Percentiles rank a stretch among this genome's conserved stretches.
Conservation (phyloP, 495 filamentous ascomycete genomes). For the Recurvomyces mirabilis region DNA sequence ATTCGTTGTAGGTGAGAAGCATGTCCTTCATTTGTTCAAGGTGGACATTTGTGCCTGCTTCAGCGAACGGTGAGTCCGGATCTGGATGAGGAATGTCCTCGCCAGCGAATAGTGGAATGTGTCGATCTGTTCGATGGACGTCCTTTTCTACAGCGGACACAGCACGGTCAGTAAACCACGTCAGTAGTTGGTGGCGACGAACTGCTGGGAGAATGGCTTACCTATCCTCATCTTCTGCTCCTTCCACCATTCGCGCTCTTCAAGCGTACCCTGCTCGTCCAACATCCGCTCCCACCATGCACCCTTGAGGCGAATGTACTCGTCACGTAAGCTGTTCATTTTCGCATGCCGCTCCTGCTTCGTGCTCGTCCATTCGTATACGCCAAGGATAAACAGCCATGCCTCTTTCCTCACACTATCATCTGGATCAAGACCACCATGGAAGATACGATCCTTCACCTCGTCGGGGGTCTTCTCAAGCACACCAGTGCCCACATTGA, state of each 20-base stretch:
- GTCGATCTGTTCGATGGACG: conserved; percentile 91
- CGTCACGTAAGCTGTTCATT: conserved; percentile 76
- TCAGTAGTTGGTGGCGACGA: conserved; percentile 12
- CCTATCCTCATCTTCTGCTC: conserved; percentile 90
- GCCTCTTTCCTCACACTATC: conserved; percentile 91
- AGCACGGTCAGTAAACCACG: conserved; percentile 35
- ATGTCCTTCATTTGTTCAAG: conserved; percentile 98
- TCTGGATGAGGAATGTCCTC: conserved; percentile 98
- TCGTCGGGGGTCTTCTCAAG: conserved; percentile 74
- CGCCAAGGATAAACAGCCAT: conserved; percentile 87
- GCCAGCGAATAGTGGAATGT: conserved; percentile 82
- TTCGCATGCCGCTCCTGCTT: conserved; percentile 67
- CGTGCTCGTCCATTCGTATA: conserved; percentile 83
- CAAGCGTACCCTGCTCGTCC: conserved; percentile 60
- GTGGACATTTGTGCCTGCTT: conserved; percentile 87
- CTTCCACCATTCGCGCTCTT: conserved; percentile 86
- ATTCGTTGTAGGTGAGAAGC: conserved; percentile 96
- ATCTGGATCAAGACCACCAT: conserved; percentile 79
- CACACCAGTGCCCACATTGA: conserved; percentile 60
- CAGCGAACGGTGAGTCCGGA: conserved; percentile 87
- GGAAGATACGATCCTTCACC: conserved; percentile 91
- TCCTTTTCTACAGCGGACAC: conserved; percentile 70
- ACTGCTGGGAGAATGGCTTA: too few species aligned
- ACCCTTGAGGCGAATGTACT: conserved; percentile 87
- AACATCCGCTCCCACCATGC: conserved; percentile 94